A percentile compares a stretch with the other conserved stretches of the same genome.
phyloP scores from a whole-genome alignment of 805 yeast species.

The Saccharomycopsis olivae region DNA sequence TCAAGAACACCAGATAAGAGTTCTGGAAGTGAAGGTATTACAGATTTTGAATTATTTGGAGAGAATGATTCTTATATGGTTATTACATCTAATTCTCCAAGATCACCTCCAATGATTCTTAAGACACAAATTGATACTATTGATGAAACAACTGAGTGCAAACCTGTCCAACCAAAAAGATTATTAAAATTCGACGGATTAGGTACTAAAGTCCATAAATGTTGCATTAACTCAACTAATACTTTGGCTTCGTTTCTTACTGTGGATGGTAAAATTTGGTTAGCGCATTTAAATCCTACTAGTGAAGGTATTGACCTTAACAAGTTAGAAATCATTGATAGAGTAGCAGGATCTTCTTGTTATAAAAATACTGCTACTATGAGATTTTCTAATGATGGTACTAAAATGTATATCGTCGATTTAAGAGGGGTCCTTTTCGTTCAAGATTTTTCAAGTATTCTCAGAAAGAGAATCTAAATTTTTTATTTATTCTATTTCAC shows the following conservation, averaged over 20 bases:
- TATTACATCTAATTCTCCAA: constrained; percentile 47
- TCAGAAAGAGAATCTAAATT: neutral
- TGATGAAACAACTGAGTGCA: constrained; percentile 20
- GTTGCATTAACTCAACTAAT: constrained; percentile 73
- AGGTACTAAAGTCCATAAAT: constrained; percentile 66
- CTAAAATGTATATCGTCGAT: constrained; percentile 63
- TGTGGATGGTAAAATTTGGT: constrained; percentile 58
- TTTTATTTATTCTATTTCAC: neutral
- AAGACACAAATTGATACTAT: constrained; percentile 45
- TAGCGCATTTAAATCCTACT: constrained; percentile 8
- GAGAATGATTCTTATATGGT: constrained; percentile 44
- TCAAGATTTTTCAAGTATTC: constrained; percentile 51
- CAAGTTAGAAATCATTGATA: constrained; percentile 42
- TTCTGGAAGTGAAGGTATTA: constrained; percentile 78
- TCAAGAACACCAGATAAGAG: constrained; percentile 50
- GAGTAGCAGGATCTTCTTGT: constrained; percentile 63
- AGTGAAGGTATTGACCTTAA: neutral
- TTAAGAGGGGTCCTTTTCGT: constrained; percentile 69
- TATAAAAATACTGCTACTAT: constrained; percentile 66
- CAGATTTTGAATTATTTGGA: constrained; percentile 66
- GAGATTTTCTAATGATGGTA: constrained; percentile 71
- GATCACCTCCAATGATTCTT: constrained; percentile 55
- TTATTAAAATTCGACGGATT: constrained; percentile 61
- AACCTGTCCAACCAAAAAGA: constrained; percentile 45
- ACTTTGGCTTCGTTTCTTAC: constrained; percentile 76